Conservation (phyloP, 2,329 filamentous ascomycete genomes). For the Alternaria burnsii region DNA sequence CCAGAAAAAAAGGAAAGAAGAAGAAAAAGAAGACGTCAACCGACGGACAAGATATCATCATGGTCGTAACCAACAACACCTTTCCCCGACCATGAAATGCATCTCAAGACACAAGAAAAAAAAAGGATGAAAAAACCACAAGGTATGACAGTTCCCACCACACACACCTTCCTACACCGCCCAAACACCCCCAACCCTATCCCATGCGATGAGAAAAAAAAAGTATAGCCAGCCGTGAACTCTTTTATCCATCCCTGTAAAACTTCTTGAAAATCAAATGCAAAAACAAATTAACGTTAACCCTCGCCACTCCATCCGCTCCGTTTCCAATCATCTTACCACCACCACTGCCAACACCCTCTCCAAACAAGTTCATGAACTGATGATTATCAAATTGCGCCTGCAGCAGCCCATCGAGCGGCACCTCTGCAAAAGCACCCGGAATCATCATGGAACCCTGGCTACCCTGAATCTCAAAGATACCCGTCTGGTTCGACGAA, state of each 20-base stretch:
- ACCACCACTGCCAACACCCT: constrained; percentile 13
- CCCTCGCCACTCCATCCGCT: constrained; percentile 64
- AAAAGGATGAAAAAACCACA: background rate
- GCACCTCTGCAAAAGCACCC: constrained; percentile 85
- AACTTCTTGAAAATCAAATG: constrained; percentile 99
- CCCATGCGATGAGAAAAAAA: background rate
- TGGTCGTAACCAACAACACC: constrained; percentile 7
- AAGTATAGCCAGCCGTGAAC: too few relatives aligned
- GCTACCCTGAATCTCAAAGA: constrained; percentile 91
- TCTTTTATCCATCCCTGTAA: constrained; percentile 64
- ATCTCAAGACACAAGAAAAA: background rate
- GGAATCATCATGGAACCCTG: constrained; percentile 95
- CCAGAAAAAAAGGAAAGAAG: background rate
- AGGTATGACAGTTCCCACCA: background rate
- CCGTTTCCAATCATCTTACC: background rate
- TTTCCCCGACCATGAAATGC: background rate
- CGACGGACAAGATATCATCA: background rate
- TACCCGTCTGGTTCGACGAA: constrained; percentile 89
- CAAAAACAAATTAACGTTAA: constrained; percentile 96
- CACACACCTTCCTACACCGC: background rate
- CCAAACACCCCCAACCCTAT: background rate
- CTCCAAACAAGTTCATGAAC: constrained; percentile 87
- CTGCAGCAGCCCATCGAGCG: constrained; percentile 92
- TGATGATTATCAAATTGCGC: constrained; percentile 97
- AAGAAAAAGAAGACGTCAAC: background rate